These are phyloP conservation scores for Cercospora nicotianae DNA, from an alignment of 2,329 filamentous ascomycete species.

Conservation along the genomic window DNA sequence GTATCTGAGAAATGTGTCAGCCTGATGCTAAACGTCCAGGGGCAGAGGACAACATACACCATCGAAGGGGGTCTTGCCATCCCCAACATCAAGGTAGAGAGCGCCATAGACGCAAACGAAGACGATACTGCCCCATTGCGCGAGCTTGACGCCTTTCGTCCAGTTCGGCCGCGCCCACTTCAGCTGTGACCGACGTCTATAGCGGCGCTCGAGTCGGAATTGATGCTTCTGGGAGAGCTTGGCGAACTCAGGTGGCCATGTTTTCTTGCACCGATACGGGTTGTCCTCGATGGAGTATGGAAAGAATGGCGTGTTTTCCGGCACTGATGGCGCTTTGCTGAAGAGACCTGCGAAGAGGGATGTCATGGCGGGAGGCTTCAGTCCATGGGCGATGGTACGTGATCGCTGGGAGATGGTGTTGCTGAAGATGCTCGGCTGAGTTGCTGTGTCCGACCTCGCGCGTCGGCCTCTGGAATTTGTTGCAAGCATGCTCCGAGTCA, in stretches of 20 bases:
- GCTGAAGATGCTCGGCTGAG: not conserved
- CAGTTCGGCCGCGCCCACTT: slow-evolving; percentile 63
- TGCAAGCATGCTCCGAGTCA: not conserved
- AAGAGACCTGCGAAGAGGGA: slow-evolving; percentile 32
- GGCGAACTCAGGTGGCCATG: slow-evolving; percentile 76
- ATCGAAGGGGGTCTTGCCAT: slow-evolving; percentile 52
- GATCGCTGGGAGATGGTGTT: not conserved
- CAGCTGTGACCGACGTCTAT: slow-evolving; percentile 67
- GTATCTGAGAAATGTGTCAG: slow-evolving; percentile 10
- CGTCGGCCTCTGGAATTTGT: not conserved
- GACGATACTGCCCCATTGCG: slow-evolving; percentile 61
- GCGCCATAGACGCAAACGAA: slow-evolving; percentile 58
- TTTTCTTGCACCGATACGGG: slow-evolving; percentile 66
- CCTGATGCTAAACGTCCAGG: slow-evolving; percentile 52
- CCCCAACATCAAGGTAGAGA: slow-evolving; percentile 58
- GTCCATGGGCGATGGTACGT: not conserved
- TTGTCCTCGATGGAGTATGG: slow-evolving; percentile 50
- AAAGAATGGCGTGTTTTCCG: slow-evolving; percentile 29
- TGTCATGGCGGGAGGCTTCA: slow-evolving; percentile 21
- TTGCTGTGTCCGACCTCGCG: not conserved
- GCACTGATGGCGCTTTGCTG: slow-evolving; percentile 26
- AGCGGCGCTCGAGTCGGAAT: slow-evolving; percentile 75
- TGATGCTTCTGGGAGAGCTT: slow-evolving; percentile 70
- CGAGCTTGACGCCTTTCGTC: slow-evolving; percentile 64
- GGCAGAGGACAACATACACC: slow-evolving; percentile 65